Conservation (phyloP, 2,329 filamentous ascomycete genomes). For the Aspergillus sp. region DNA sequence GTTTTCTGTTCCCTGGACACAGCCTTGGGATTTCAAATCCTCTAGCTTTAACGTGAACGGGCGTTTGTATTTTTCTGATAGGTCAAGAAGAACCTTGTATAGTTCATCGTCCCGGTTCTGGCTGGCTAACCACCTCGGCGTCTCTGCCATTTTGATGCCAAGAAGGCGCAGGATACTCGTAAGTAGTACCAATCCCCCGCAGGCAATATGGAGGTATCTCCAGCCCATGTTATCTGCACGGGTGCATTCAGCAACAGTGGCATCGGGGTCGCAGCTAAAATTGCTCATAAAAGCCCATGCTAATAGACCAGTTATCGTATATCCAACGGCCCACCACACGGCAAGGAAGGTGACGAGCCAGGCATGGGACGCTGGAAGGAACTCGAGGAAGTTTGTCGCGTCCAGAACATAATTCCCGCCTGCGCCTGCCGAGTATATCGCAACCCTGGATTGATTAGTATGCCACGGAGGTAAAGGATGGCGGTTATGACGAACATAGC, state of each 20-base stretch:
- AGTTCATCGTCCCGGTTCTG: constrained; percentile 74
- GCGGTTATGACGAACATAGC: constrained; percentile 17
- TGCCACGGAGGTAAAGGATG: constrained; percentile 16
- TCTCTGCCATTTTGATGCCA: constrained; percentile 77
- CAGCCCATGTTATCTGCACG: constrained; percentile 64
- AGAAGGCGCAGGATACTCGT: constrained; percentile 79
- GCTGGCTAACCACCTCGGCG: constrained; percentile 77
- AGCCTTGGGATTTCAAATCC: neutral
- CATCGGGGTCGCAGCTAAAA: constrained; percentile 51
- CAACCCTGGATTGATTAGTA: constrained; percentile 5
- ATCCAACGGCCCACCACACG: constrained; percentile 77
- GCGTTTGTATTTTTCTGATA: constrained; percentile 5
- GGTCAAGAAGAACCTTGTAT: constrained; percentile 60
- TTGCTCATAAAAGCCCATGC: constrained; percentile 75
- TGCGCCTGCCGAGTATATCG: constrained; percentile 44
- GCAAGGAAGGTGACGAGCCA: constrained; percentile 72
- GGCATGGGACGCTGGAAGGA: constrained; percentile 68
- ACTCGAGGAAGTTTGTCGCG: constrained; percentile 78
- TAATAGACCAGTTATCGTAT: constrained; percentile 36
- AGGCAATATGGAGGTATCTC: constrained; percentile 68
- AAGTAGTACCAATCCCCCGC: constrained; percentile 67
- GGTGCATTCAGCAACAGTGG: constrained; percentile 34
- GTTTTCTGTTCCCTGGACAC: constrained; percentile 5
- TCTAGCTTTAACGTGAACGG: neutral
- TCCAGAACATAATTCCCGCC: constrained; percentile 79